phyloP scores from a whole-genome alignment of 345 rosid species.

The Salix viminalis region DNA sequence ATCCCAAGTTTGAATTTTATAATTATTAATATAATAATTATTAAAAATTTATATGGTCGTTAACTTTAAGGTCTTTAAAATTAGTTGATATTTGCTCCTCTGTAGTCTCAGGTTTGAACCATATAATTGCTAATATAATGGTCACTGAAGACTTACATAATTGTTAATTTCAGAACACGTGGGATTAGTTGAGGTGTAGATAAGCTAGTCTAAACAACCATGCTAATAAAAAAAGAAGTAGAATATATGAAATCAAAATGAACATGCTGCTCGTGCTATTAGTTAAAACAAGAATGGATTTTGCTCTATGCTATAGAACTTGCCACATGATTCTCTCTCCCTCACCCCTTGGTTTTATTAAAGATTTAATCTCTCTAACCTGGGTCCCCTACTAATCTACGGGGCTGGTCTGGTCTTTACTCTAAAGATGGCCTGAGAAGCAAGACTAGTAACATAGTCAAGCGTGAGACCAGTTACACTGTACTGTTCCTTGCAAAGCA shows the following conservation, averaged over 20 bases:
- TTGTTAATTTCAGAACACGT: rapidly evolving
- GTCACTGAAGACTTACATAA: rapidly evolving
- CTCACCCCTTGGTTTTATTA: no score
- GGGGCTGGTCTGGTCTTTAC: background rate
- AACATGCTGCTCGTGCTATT: background rate
- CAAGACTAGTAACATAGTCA: background rate
- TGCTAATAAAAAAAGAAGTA: no score
- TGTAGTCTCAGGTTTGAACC: no score
- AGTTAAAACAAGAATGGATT: background rate
- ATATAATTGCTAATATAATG: no score
- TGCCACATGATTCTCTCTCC: background rate
- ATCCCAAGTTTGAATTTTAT: no score
- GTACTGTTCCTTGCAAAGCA: background rate
- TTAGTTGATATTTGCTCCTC: no score
- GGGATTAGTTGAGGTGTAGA: rapidly evolving
- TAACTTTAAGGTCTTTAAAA: rapidly evolving
- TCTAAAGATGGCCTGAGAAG: background rate
- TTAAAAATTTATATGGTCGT: rapidly evolving
- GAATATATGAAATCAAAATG: background rate
- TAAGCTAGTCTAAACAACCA: no score
- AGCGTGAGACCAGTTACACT: background rate
- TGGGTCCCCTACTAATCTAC: background rate
- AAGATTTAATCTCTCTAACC: background rate
- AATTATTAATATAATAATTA: no score
- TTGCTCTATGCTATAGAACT: background rate